Evolutionary conservation across 2,329 filamentous ascomycete genomes (phyloP), one percentile per base, ranked within the genome.

Genomic region (Penicillium thymicola): DNA sequence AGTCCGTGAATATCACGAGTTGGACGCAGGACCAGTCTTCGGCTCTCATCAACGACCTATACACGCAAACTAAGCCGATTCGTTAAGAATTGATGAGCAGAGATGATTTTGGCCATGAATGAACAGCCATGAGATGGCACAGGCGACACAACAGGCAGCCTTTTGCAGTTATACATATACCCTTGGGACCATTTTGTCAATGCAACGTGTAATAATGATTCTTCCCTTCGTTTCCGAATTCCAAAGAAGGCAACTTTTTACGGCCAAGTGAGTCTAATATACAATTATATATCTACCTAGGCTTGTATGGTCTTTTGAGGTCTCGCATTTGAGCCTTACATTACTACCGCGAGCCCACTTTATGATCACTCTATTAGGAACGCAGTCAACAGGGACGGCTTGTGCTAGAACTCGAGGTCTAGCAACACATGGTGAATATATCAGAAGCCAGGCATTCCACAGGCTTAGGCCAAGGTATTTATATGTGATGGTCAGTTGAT

Each of bases 31-130:
- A 2, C 61, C 59, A 7, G 53, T 64, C 1, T 48, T 47, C 7
- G 45, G 63, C 30, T 49, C 51, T 10, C 61, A 65, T 25, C 63
- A 65, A 27, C 60, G 51, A 23, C 61, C 63, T 6, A 62, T 65
- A 10, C n/a, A 65, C n/a, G 37, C 58, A 0, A 57, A 5, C 0
- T 62, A 25, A 54, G 11, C 2, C 0, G n/a, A 34, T 23, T 8
- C 10, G 5, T 9, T 9, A 46, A 11, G 16, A 5, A 27, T n/a
- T 52, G 18, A 46, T n/a, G 41, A 38, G 25, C 21, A 4, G 13
- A 50, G 10, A 38, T 37, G 13, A 30, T 23, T 11, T 46, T 14
- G 18, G 16, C 25, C 13, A 38, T 36, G 23, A 36, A 8, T 41
- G 7, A n/a, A 36, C 27, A 16, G 21, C 43, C 16, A 16, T 23